Evolutionary conservation across 176 grass and related monocot genomes (phyloP).

Genomic region (Coix lacrymajobi): DNA sequence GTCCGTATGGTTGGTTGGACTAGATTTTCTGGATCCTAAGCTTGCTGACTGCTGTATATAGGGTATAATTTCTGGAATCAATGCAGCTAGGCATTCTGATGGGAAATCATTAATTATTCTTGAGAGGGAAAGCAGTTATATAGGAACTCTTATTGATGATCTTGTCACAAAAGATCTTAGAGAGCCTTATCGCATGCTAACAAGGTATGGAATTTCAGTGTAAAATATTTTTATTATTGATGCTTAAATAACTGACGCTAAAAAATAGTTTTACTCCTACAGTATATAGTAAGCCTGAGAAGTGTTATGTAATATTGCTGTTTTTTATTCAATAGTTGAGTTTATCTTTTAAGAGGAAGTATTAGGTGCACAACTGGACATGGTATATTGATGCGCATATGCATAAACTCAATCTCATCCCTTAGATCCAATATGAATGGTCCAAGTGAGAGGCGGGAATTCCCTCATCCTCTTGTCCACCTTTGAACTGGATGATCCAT

Average conservation of each 20-base stretch:
- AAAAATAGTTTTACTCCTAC: neutral
- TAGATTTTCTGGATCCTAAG: conserved; percentile 20
- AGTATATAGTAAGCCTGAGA: neutral
- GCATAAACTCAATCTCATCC: neutral
- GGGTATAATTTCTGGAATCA: conserved; percentile 93
- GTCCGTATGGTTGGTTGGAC: neutral
- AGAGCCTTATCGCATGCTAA: conserved; percentile 96
- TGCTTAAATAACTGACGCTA: neutral
- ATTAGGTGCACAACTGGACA: neutral
- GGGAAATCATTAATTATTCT: conserved; percentile 80
- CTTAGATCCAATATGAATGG: neutral
- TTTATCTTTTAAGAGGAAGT: neutral
- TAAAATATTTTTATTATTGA: neutral
- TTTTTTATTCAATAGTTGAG: neutral
- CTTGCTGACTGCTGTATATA: conserved; percentile 31
- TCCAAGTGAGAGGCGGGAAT: neutral
- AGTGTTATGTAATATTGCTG: neutral
- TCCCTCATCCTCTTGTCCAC: neutral
- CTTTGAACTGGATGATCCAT: neutral
- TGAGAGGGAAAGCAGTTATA: conserved; percentile 97
- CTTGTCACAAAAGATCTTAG: conserved; percentile 98
- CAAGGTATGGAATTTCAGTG: conserved; percentile 50
- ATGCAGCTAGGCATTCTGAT: conserved; percentile 93
- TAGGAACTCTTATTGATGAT: conserved; percentile 97
- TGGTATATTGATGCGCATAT: neutral